Conservation (phyloP, 768 basidiomycete species). For the Xerocomellus chrysenteron region DNA sequence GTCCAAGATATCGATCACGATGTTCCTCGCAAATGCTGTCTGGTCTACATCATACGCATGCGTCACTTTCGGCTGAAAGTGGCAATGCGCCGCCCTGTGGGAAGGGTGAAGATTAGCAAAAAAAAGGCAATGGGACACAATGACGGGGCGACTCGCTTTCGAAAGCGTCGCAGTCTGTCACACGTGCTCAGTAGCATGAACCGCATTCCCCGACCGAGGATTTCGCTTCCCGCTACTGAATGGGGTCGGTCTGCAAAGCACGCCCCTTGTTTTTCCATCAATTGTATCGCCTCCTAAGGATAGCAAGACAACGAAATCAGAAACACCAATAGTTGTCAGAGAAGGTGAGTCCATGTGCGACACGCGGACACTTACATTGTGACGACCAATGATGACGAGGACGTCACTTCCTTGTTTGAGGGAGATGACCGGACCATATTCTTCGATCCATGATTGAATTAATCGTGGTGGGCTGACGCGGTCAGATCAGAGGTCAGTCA, state of each 20-base stretch:
- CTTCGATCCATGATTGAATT: slow-evolving; percentile 26
- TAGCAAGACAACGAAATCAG: no score
- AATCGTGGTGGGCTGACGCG: slow-evolving; percentile 13
- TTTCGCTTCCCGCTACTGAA: slow-evolving; percentile 55
- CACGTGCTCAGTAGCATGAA: slow-evolving; percentile 51
- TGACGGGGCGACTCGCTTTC: slow-evolving; percentile 37
- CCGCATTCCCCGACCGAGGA: slow-evolving; percentile 59
- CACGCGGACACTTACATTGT: slow-evolving; percentile 6
- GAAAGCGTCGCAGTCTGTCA: slow-evolving; percentile 57
- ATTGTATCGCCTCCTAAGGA: slow-evolving; percentile 45
- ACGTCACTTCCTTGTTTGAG: slow-evolving; percentile 24
- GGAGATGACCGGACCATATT: slow-evolving; percentile 28
- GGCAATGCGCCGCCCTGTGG: slow-evolving; percentile 49
- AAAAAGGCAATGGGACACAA: background rate
- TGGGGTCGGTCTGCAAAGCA: slow-evolving; percentile 49
- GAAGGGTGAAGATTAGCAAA: background rate
- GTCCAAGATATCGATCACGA: slow-evolving; percentile 23
- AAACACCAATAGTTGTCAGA: no score
- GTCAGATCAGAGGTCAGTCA: background rate
- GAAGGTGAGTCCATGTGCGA: no score
- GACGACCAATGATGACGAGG: slow-evolving; percentile 26
- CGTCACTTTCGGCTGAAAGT: slow-evolving; percentile 51
- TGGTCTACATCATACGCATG: slow-evolving; percentile 46
- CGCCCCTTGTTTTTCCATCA: slow-evolving; percentile 62
- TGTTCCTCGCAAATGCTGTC: slow-evolving; percentile 33